phyloP scores from a whole-genome alignment of 73 alveolate species.

The Paramecium pentaurelia region DNA sequence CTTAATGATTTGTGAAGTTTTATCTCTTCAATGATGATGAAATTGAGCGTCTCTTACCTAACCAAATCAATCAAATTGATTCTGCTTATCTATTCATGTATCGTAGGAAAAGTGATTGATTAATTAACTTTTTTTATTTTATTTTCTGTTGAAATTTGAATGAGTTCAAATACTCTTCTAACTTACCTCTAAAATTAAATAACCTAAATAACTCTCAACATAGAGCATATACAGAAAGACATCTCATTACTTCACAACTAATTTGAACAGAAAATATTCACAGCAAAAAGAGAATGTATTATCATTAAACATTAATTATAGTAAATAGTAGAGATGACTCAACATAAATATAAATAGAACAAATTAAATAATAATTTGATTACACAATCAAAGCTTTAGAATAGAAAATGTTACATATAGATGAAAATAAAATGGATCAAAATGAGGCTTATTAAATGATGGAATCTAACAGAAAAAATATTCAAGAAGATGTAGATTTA shows the following conservation, averaged over 20 bases:
- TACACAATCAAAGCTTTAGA: neutral
- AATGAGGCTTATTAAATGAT: conserved; percentile 41
- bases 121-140: neutral
- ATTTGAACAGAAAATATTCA: neutral
- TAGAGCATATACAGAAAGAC: neutral
- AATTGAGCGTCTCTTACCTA: neutral
- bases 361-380: neutral
- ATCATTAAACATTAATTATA: neutral
- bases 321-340: neutral
- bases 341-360: neutral
- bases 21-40: conserved; percentile 30
- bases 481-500: conserved; percentile 40
- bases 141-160: conserved; percentile 9
- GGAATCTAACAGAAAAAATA: conserved; percentile 36
- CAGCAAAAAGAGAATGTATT: neutral
- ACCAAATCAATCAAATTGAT: neutral
- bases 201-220: neutral
- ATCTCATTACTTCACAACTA: neutral
- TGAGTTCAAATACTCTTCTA: conserved; percentile 9
- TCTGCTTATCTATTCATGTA: conserved; percentile 31
- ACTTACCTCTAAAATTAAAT: neutral
- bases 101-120: neutral
- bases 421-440: conserved; percentile 26
- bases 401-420: neutral
- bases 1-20: neutral